Base-by-base conservation (phyloP, 2,329 filamentous ascomycete genomes). In the Ceratocystis variospora region DNA sequence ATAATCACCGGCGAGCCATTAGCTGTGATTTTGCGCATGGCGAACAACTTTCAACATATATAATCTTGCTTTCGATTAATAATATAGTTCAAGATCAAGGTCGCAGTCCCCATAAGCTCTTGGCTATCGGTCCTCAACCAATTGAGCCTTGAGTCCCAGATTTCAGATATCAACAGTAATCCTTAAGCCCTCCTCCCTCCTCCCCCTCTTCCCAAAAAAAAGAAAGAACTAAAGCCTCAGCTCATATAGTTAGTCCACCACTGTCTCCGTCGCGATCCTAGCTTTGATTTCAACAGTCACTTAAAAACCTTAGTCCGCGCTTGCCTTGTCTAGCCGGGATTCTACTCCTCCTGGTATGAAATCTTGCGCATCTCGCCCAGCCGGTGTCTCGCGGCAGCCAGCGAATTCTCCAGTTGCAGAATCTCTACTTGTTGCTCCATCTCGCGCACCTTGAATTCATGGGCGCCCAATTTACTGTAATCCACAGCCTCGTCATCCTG, bases 381-480 rank as follows among this genome's bases (percentile, higher is more conserved):
- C 65, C 91, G 82, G 73, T 88, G 86, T 71, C 93, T 82, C 53
- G 94, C 94, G 41, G 88, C 80, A 7, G 86, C 81, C 48, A 99
- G 82, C 33, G 84, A 79, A 73, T 97, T 99, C 78, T 97, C 92
- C 70, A 99, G 82, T 76, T 97, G 91, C 66, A 97, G 80, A 71
- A 99, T 99, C 77, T 99, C 92, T 74, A 99, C 94, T 89, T 99
- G 94, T 75, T 99, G 94, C 79, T 99, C 94, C 94, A 99, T 99
- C 79, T 99, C 92, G 72, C 88, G 84, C 63, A 96, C 91, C 82
- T 99, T 99, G 81, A 99, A 97, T 78, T 99, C 94, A 76, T 96
- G 93, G 41, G 88, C 86, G 69, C 89, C 92, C 61, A 99, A 79
- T 78, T 91, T 89, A 55, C 83, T 81, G 76, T 97, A 99, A 75